These are phyloP conservation scores for Purshia tridentata DNA, from an alignment of 306 rosid species.

Conservation along the genomic window DNA sequence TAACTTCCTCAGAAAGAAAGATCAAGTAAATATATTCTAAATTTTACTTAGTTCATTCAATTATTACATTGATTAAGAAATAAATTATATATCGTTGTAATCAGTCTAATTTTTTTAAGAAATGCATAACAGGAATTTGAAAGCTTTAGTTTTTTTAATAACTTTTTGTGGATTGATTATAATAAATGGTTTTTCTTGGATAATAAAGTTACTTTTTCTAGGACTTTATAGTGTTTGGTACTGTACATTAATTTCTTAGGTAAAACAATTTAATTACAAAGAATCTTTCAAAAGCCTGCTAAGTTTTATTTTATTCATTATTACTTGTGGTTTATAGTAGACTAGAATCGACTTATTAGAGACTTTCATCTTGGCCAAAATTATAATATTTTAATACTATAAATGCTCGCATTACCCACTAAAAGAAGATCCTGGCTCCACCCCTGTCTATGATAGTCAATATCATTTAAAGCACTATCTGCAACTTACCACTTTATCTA, in stretches of 20 bases:
- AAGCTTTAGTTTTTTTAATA: background rate
- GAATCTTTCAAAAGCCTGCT: background rate
- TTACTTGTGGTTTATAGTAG: background rate
- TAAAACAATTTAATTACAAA: background rate
- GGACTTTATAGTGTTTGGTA: background rate
- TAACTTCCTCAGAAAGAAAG: too few species aligned
- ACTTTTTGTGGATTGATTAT: background rate
- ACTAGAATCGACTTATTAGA: background rate
- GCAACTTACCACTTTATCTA: constrained; percentile 60
- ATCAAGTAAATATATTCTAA: too few species aligned
- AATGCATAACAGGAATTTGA: background rate
- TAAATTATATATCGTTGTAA: background rate
- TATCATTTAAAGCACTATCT: constrained; percentile 9
- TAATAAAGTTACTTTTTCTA: background rate
- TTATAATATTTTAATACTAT: background rate
- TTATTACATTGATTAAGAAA: background rate
- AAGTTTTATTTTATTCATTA: background rate
- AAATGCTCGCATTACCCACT: background rate
- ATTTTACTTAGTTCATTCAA: too few species aligned
- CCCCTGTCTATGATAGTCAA: background rate
- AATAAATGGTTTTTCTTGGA: background rate
- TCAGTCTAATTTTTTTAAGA: background rate
- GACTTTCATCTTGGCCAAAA: background rate
- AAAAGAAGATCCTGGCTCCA: background rate
- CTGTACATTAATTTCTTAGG: background rate